These are phyloP conservation scores for Bonia amplexicaulis DNA, from an alignment of 176 grass and related monocot species.

Conservation along the genomic window DNA sequence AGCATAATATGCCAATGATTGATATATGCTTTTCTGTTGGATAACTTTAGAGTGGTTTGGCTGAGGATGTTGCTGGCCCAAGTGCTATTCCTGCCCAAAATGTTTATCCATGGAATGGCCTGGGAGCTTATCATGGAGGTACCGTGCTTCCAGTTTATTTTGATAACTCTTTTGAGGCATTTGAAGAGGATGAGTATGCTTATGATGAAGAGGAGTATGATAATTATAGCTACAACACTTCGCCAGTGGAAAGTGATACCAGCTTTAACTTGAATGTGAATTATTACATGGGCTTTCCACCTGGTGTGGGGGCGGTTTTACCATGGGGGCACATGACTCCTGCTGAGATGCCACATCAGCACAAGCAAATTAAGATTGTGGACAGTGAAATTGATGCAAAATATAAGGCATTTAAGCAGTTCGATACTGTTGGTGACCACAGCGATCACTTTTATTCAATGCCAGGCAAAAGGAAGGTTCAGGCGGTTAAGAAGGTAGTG, in stretches of 20 bases:
- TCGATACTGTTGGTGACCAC: conserved; percentile 58
- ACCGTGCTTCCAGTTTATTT: neutral
- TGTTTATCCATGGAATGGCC: conserved; percentile 16
- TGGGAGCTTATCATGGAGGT: conserved; percentile 25
- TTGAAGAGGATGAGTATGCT: conserved; percentile 29
- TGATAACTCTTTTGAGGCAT: conserved; percentile 28
- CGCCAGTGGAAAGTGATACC: conserved; percentile 14
- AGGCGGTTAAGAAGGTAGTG: conserved; percentile 42
- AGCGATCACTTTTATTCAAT: conserved; percentile 49
- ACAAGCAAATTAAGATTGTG: conserved; percentile 26
- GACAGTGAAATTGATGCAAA: conserved; percentile 47
- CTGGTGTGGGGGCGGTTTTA: conserved; percentile 27
- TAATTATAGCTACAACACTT: conserved; percentile 24
- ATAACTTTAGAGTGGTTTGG: conserved; percentile 36
- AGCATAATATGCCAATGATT: neutral
- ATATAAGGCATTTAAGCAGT: conserved; percentile 61
- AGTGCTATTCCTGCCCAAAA: conserved; percentile 29
- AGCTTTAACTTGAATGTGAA: conserved; percentile 48
- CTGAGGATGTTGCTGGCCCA: conserved; percentile 19
- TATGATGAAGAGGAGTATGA: conserved; percentile 34
- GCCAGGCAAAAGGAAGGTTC: conserved; percentile 4
- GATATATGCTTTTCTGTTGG: conserved; percentile 9
- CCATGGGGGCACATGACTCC: conserved; percentile 30
- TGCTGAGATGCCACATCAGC: conserved; percentile 3
- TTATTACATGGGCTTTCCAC: conserved; percentile 39